Evolutionary conservation across 495 filamentous ascomycete species (phyloP), one percentile per base, ranked within the genome.

Genomic region (Aspergillus steynii): DNA sequence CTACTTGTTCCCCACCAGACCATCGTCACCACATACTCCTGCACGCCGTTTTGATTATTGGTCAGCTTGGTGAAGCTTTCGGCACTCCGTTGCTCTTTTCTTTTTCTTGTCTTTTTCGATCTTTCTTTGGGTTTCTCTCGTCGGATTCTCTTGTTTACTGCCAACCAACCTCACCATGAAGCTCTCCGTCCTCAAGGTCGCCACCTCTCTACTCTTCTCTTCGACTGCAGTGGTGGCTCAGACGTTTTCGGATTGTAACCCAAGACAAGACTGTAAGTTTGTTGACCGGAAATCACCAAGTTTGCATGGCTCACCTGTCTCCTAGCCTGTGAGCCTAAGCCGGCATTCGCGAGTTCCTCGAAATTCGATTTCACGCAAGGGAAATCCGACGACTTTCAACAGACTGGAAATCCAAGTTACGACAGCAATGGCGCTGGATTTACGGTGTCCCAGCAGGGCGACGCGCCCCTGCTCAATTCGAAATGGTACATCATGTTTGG

Each of bases 321-420:
- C 51, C 25, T 53, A 82, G 80, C 73, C 50, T 99, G 95, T 68
- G 86, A 91, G 10, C 72, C 90, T 45, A 83, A 97, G 69, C 85
- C 92, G 42, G 95, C 94, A 8, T 84, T 98, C 9, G 91, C 93
- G 63, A 89, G 84, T 73, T 79, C 89, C 8, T 88, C 91, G 56
- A 84, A 78, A 50, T 87, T 91, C 74, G 91, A 96, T 75, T 96
- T 97, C 75, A 89, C 88, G 27, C 72, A 83, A 64, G 91, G 92
- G 61, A 62, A 74, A 27, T 86, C 86, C 7, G 81, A 82, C 46
- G 87, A 86, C 32, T 96, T 96, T 72, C 86, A 85, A 7, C 70
- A 85, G 2, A 77, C 82, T 52, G 90, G 90, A 58, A 85, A 80
- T 51, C 75, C 82, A 14, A 85, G 86, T 0, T 96, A 93, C 73